A percentile compares a stretch with the other conserved stretches of the same genome.
Conservation (phyloP, 73 alveolate species). For the Paramecium octaurelia region DNA sequence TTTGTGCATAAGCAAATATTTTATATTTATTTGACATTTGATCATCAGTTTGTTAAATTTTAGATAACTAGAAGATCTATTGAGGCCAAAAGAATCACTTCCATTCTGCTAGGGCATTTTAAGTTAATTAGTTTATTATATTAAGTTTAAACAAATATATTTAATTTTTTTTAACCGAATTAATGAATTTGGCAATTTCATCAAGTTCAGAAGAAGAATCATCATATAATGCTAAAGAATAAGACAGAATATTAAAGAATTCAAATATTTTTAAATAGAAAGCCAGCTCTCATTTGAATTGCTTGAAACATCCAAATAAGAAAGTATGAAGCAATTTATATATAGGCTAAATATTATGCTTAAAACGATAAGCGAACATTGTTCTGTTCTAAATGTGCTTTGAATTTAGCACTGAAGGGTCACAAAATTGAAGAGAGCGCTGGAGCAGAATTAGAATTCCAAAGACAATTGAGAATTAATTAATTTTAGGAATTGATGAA, state of each 20-base stretch:
- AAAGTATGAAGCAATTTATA: background rate
- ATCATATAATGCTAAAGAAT: background rate
- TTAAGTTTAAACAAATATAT: background rate
- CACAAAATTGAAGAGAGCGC: conserved; percentile 17
- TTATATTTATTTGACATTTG: background rate
- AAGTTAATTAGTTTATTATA: background rate
- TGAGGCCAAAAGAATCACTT: background rate
- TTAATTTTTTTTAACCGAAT: conserved; percentile 11
- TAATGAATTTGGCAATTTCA: background rate
- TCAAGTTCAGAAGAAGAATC: conserved; percentile 23
- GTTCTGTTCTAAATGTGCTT: conserved; percentile 43
- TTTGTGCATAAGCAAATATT: too few relatives aligned
- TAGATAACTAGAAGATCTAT: too few relatives aligned
- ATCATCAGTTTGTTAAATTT: background rate
- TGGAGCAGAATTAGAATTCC: background rate
- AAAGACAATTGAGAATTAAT: background rate
- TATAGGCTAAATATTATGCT: conserved; percentile 35
- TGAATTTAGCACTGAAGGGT: conserved; percentile 26
- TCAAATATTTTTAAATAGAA: conserved; percentile 33
- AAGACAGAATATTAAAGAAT: background rate
- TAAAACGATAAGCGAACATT: background rate
- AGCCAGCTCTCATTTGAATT: background rate
- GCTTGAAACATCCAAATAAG: conserved; percentile 16
- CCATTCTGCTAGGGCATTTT: background rate
- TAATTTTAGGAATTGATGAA: background rate